Conservation (phyloP, 768 basidiomycete genomes). For the Strobilomyces confusus region DNA sequence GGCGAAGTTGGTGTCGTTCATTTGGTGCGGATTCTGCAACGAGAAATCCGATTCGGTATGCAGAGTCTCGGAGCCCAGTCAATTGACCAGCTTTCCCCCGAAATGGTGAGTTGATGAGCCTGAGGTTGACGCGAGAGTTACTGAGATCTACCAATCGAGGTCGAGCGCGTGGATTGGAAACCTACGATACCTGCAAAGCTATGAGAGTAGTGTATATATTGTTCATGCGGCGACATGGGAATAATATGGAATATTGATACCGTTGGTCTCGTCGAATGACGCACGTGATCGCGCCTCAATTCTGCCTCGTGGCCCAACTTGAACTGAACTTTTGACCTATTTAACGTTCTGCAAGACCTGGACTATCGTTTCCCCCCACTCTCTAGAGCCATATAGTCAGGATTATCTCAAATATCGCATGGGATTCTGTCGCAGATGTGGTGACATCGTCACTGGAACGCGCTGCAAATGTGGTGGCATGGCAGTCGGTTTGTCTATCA, state of each 20-base stretch:
- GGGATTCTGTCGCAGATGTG: slow-evolving; percentile 85
- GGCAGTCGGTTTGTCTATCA: slow-evolving; percentile 61
- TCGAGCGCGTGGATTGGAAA: slow-evolving; percentile 69
- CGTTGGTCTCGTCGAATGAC: background rate
- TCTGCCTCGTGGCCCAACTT: slow-evolving; percentile 11
- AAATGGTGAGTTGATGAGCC: slow-evolving; percentile 51
- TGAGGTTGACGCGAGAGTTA: background rate
- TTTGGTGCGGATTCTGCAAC: slow-evolving; percentile 61
- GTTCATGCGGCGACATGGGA: background rate
- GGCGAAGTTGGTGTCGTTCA: slow-evolving; percentile 68
- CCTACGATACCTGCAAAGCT: slow-evolving; percentile 29
- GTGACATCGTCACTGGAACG: slow-evolving; percentile 68
- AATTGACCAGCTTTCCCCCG: slow-evolving; percentile 63
- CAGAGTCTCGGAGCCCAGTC: slow-evolving; percentile 65
- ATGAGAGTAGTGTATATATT: slow-evolving; percentile 15
- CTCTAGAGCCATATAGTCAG: background rate
- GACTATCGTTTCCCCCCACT: background rate
- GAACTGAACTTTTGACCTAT: background rate
- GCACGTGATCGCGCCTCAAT: slow-evolving; percentile 18
- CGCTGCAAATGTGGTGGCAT: slow-evolving; percentile 81
- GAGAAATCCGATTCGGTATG: slow-evolving; percentile 78
- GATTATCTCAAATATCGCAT: slow-evolving; percentile 34
- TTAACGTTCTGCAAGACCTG: slow-evolving; percentile 1
- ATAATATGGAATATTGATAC: background rate
- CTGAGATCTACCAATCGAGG: slow-evolving; percentile 30